Evolutionary conservation across 345 rosid genomes (phyloP), one percentile per base, ranked within the genome.

Genomic region (Pugionium cornutum): DNA sequence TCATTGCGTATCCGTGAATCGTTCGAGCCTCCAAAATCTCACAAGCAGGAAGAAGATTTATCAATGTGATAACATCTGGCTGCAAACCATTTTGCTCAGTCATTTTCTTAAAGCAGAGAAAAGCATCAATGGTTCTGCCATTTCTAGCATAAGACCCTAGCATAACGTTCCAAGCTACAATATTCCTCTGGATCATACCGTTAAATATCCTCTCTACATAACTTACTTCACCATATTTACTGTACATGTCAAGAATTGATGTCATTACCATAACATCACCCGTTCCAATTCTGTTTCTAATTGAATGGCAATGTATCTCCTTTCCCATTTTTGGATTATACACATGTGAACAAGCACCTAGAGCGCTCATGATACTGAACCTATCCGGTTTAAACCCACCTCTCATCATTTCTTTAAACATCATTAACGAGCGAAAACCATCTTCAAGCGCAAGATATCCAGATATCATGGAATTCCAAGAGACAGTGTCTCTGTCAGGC

Each of bases 381-480:
- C 80, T 72, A 56, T 88, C 91, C 2, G 82, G 81, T 68, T 39
- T 57, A 66, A 74, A 61, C 29, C 89, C 81, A 34, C 3, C 58
- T 11, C 9, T 62, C 58, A 78, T 41, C 88, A 88, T 78, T 68
- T 86, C 80, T 44, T 48, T 75, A 39, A 88, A 81, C 10, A 63
- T 59, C 11, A 42, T 11, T 77, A 91, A 69, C 1, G 91, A 69
- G 1, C 74, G 48, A 62, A 69, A 6, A 0, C 82, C 80, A 67
- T 84, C 86, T 7, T 83, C 91, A 60, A 69, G 81, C 9, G 69
- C 62, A 9, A 81, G 76, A 54, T 83, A 92, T 32, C 91, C 96
- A 9, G 83, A 76, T 58, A 92, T 73, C 81, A 89, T 82, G 7
- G 86, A 79, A 51, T 92, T 92, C 97, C 97, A 92, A 0, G 97